Percentiles rank a stretch among this genome's conserved stretches.
Conservation (phyloP, 2,329 filamentous ascomycete genomes). For the Penicillium sp. region DNA sequence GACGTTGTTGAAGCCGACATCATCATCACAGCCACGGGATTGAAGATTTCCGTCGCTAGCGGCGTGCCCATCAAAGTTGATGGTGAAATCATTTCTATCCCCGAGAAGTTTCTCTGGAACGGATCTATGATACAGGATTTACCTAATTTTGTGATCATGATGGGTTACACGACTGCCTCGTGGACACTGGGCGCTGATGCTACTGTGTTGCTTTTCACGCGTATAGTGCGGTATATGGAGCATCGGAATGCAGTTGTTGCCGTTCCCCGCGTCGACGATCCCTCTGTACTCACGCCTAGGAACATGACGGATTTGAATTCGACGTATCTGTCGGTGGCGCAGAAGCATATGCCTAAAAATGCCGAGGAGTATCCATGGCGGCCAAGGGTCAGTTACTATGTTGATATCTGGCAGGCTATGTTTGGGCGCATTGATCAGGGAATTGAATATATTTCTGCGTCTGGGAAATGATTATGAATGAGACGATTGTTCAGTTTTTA, state of each 20-base stretch:
- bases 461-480: background rate
- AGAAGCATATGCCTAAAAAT: constrained; percentile 32
- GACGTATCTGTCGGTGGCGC: constrained; percentile 38
- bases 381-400: constrained; percentile 35
- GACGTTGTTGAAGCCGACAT: constrained; percentile 39
- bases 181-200: constrained; percentile 46
- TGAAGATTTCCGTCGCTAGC: constrained; percentile 39
- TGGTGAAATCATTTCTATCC: constrained; percentile 29
- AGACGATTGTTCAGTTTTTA: background rate
- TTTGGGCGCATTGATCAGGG: constrained; percentile 32
- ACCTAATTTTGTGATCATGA: constrained; percentile 39
- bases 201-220: constrained; percentile 36
- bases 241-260: constrained; percentile 23
- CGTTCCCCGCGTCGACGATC: constrained; percentile 27
- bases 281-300: constrained; percentile 16
- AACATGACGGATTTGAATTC: constrained; percentile 34
- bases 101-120: constrained; percentile 41
- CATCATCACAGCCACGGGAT: constrained; percentile 43
- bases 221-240: constrained; percentile 33
- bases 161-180: constrained; percentile 43
- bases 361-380: constrained; percentile 39
- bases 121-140: constrained; percentile 43
- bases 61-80: constrained; percentile 35
- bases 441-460: constrained; percentile 24
- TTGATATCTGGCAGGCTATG: constrained; percentile 37